Evolutionary conservation across 2,329 filamentous ascomycete genomes (phyloP).

Genomic region (Colletotrichum zoysiae): DNA sequence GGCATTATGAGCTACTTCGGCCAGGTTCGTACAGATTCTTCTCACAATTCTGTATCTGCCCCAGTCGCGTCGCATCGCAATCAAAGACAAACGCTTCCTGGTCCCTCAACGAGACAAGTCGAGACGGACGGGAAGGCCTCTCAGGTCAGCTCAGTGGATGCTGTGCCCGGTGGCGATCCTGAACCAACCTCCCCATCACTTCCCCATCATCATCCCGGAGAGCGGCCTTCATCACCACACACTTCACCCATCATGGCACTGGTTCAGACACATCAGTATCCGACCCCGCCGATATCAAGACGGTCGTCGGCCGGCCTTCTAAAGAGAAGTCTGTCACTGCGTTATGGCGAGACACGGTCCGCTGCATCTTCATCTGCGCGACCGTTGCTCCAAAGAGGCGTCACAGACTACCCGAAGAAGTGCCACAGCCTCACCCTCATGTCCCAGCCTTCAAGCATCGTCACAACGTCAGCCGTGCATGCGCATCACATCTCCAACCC

Average conservation of each 20-base stretch:
- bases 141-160: conserved; percentile 39
- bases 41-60: conserved; percentile 48
- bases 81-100: conserved; percentile 31
- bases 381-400: conserved; percentile 56
- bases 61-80: conserved; percentile 47
- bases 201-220: conserved; percentile 19
- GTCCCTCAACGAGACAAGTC: conserved; percentile 40
- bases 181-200: conserved; percentile 39
- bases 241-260: conserved; percentile 38
- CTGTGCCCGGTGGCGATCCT: conserved; percentile 38
- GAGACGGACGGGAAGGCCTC: conserved; percentile 31
- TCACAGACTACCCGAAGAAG: conserved; percentile 58
- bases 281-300: conserved; percentile 43
- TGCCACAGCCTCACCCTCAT: conserved; percentile 60
- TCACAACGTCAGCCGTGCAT: conserved; percentile 73
- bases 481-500: conserved; percentile 79
- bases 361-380: conserved; percentile 51
- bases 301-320: conserved; percentile 41
- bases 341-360: conserved; percentile 48
- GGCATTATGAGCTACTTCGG: conserved; percentile 98
- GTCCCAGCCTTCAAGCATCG: conserved; percentile 73
- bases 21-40: conserved; percentile 95
- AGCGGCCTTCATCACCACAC: conserved; percentile 23
- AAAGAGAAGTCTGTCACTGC: conserved; percentile 48
- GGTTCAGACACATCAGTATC: conserved; percentile 37